A percentile compares a stretch with the other conserved stretches of the same genome.
phyloP scores from a whole-genome alignment of 2,329 filamentous ascomycete species.

The Cordyceps fumosorosea region DNA sequence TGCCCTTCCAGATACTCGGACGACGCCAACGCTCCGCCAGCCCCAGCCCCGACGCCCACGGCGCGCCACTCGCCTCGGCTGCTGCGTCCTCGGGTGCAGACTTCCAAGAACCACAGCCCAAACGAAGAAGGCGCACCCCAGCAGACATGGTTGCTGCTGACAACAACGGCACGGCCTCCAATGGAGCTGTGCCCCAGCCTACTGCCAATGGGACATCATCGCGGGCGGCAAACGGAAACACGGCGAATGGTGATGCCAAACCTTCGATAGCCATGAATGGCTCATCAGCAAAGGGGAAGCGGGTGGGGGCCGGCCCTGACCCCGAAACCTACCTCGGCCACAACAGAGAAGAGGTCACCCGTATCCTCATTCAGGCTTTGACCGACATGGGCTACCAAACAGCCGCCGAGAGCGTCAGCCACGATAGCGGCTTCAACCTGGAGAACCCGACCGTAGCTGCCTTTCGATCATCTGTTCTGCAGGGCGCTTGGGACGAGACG shows the following conservation, averaged over 20 bases:
- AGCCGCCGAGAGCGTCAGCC: conserved; percentile 67
- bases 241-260: conserved; percentile 44
- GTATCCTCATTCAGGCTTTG: conserved; percentile 86
- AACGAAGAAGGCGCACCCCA: conserved; percentile 50
- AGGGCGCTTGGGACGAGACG: conserved; percentile 78
- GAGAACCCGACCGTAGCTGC: conserved; percentile 82
- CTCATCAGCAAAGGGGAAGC: conserved; percentile 33
- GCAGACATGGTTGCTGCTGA: conserved; percentile 51
- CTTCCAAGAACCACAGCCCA: conserved; percentile 23
- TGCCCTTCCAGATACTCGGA: conserved; percentile 40
- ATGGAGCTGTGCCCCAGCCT: conserved; percentile 41
- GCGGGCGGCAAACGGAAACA: conserved; percentile 18
- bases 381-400: conserved; percentile 79
- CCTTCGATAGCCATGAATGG: conserved; percentile 47
- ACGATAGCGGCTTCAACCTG: conserved; percentile 79
- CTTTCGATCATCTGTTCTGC: conserved; percentile 73
- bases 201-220: conserved; percentile 36
- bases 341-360: conserved; percentile 84
- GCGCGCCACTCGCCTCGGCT: conserved; percentile 10
- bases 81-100: conserved; percentile 14
- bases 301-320: conserved; percentile 13
- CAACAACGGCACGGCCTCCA: conserved; percentile 50
- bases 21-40: conserved; percentile 45
- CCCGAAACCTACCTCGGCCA: conserved; percentile 66
- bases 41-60: conserved; percentile 28